Evolutionary conservation across 139 green algal genomes (phyloP).

Genomic region (Closterium sp.): DNA sequence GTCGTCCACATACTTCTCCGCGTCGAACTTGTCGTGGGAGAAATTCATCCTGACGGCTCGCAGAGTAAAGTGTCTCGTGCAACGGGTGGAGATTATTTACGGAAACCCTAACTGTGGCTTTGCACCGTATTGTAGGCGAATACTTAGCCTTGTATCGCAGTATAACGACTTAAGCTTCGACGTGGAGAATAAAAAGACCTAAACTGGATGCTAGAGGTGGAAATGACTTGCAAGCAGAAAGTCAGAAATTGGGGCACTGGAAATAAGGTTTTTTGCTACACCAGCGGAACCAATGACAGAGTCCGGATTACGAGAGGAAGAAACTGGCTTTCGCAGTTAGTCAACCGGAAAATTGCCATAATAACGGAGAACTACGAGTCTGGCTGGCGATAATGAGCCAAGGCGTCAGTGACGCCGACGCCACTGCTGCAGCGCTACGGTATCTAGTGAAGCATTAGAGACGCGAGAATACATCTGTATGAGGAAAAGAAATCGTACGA

Average conservation of each 20-base stretch:
- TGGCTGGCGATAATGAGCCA: not conserved
- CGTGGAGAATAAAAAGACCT: not conserved
- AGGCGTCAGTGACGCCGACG: not conserved
- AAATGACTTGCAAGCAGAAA: not conserved
- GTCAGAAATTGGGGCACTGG: not conserved
- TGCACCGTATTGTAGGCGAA: not conserved
- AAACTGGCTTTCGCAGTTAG: not conserved
- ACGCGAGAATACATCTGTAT: not conserved
- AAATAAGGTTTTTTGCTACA: not conserved
- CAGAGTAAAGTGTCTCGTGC: not conserved
- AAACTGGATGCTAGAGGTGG: not conserved
- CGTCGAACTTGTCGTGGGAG: not conserved
- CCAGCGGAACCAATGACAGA: not conserved
- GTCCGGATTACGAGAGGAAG: not conserved
- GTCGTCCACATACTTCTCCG: not conserved
- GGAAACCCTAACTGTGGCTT: not conserved
- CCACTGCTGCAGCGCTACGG: not conserved
- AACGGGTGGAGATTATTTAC: not conserved
- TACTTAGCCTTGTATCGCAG: not conserved
- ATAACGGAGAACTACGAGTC: not conserved
- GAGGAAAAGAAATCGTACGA: not conserved
- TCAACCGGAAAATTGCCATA: not conserved
- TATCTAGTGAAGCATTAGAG: not conserved
- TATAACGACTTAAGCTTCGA: not conserved
- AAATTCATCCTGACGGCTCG: not conserved